phyloP scores from a whole-genome alignment of 2,329 filamentous ascomycete species.

The Tolypocladium paradoxum region DNA sequence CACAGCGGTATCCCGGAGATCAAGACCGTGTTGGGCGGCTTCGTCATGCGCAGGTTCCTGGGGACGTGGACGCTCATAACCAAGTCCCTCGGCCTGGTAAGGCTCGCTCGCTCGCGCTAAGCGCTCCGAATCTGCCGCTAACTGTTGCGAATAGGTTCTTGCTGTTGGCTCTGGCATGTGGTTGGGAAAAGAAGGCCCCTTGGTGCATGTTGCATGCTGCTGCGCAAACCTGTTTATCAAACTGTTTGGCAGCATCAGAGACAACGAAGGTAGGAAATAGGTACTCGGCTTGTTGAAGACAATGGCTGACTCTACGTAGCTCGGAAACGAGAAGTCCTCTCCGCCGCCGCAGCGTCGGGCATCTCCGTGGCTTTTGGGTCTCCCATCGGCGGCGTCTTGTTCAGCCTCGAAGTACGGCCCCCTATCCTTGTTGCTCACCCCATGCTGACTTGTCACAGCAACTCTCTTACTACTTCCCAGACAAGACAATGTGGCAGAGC shows the following conservation, averaged over 20 bases:
- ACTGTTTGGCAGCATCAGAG: conserved; percentile 65
- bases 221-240: conserved; percentile 93
- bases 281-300: not conserved
- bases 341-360: conserved; percentile 81
- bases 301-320: conserved; percentile 35
- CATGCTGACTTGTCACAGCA: conserved; percentile 38
- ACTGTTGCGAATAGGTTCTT: conserved; percentile 49
- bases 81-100: conserved; percentile 79
- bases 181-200: conserved; percentile 89
- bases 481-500: conserved; percentile 99
- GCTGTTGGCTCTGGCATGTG: conserved; percentile 91
- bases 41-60: conserved; percentile 81
- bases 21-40: conserved; percentile 89
- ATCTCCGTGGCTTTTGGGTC: conserved; percentile 93
- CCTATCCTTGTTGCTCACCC: no score
- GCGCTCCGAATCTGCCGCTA: not conserved
- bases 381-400: conserved; percentile 87
- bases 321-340: conserved; percentile 85
- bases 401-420: conserved; percentile 68
- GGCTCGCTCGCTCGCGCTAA: conserved; percentile 10
- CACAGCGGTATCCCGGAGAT: conserved; percentile 97
- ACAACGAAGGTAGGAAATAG: conserved; percentile 62
- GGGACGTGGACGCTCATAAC: conserved; percentile 80
- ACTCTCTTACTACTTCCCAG: conserved; percentile 93
- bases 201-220: conserved; percentile 95